Evolutionary conservation across 2,329 filamentous ascomycete genomes (phyloP).

Genomic region (Sclerotinia nivalis): DNA sequence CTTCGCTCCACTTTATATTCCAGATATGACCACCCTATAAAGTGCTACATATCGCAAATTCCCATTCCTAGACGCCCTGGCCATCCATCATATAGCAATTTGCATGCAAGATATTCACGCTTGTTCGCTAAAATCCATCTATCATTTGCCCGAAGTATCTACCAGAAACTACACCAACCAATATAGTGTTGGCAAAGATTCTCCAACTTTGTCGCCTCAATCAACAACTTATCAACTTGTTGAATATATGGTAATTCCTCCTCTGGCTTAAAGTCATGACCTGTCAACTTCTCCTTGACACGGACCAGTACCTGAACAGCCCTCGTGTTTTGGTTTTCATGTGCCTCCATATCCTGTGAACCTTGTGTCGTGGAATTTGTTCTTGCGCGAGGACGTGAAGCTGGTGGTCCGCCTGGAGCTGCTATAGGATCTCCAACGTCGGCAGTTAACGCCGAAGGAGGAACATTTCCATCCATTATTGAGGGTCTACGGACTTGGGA

Average conservation of each 20-base stretch:
- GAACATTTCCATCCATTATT: conserved; percentile 64
- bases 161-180: conserved; percentile 99
- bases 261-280: conserved; percentile 82
- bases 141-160: neutral
- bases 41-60: neutral
- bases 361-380: conserved; percentile 59
- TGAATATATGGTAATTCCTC: conserved; percentile 82
- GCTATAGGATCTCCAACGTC: conserved; percentile 47
- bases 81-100: neutral
- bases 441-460: conserved; percentile 54
- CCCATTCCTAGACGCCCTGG: conserved; percentile 1
- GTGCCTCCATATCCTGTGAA: conserved; percentile 46
- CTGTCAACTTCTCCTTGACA: conserved; percentile 94
- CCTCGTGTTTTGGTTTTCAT: conserved; percentile 88
- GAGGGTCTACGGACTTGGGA: conserved; percentile 61
- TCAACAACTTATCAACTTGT: conserved; percentile 93
- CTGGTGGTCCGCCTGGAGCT: conserved; percentile 48
- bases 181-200: conserved; percentile 99
- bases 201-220: conserved; percentile 94
- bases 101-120: neutral
- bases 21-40: conserved; percentile 3
- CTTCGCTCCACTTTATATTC: neutral
- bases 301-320: conserved; percentile 88
- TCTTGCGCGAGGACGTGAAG: conserved; percentile 54
- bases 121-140: neutral